Conservation (phyloP, 1,284 basidiomycete species). For the Rhizopogon parksii region DNA sequence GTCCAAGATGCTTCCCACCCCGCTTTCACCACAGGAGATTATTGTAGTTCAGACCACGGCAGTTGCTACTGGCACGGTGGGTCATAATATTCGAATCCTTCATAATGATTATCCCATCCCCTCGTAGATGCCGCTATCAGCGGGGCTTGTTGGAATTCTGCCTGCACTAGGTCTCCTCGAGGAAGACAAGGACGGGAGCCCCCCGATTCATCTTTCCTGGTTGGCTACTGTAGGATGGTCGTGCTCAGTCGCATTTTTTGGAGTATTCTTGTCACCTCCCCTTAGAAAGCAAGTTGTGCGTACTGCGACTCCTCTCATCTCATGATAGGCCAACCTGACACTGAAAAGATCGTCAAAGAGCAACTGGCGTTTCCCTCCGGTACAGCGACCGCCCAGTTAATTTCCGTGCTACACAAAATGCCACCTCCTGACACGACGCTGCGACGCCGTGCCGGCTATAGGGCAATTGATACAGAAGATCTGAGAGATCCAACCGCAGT, state of each 20-base stretch:
- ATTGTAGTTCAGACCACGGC: slow-evolving; percentile 94
- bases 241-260: slow-evolving; percentile 86
- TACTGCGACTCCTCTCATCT: slow-evolving; percentile 10
- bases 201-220: slow-evolving; percentile 72
- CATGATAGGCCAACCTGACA: neutral
- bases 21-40: slow-evolving; percentile 84
- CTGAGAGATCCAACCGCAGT: slow-evolving; percentile 2
- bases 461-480: slow-evolving; percentile 34
- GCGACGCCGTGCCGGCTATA: slow-evolving; percentile 53
- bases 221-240: slow-evolving; percentile 75
- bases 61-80: slow-evolving; percentile 77
- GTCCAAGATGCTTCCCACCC: slow-evolving; percentile 65
- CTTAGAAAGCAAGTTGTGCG: slow-evolving; percentile 87
- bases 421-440: slow-evolving; percentile 55
- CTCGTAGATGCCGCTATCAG: slow-evolving; percentile 76
- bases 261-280: slow-evolving; percentile 91
- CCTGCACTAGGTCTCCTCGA: slow-evolving; percentile 82
- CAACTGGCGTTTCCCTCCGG: slow-evolving; percentile 91
- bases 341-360: slow-evolving; percentile 79
- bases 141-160: slow-evolving; percentile 92
- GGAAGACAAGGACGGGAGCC: slow-evolving; percentile 67
- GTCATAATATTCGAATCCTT: slow-evolving; percentile 10
- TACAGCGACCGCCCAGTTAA: slow-evolving; percentile 94
- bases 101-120: neutral
- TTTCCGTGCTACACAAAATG: slow-evolving; percentile 81